Evolutionary conservation across 2,329 filamentous ascomycete species (phyloP).

Genomic region (Ophiostoma sp.): DNA sequence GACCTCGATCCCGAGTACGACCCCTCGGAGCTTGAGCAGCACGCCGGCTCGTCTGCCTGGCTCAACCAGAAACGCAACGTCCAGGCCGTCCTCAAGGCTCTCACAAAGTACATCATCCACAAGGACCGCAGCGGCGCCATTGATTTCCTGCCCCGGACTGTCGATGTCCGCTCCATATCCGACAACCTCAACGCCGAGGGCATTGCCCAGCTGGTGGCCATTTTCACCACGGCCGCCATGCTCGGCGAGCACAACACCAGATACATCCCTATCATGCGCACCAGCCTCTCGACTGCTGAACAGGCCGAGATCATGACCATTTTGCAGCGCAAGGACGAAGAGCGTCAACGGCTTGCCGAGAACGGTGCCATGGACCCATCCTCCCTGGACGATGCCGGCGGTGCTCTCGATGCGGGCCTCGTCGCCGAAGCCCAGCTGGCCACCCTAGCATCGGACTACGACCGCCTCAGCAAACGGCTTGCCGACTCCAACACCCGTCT

Average conservation of each 20-base stretch:
- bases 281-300: constrained; percentile 35
- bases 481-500: constrained; percentile 56
- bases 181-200: constrained; percentile 28
- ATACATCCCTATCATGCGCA: constrained; percentile 34
- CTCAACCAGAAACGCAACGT: constrained; percentile 78
- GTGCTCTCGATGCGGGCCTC: constrained; percentile 49
- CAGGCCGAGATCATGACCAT: constrained; percentile 46
- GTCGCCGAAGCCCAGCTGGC: constrained; percentile 53
- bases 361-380: constrained; percentile 24
- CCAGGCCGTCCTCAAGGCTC: constrained; percentile 78
- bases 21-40: constrained; percentile 48
- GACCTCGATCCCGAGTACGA: constrained; percentile 55
- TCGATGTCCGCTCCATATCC: constrained; percentile 28
- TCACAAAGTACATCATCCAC: constrained; percentile 65
- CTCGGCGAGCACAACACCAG: constrained; percentile 32
- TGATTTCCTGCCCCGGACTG: constrained; percentile 28
- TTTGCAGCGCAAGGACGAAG: constrained; percentile 43
- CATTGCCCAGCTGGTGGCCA: constrained; percentile 26
- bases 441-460: constrained; percentile 46
- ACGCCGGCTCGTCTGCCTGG: constrained; percentile 40
- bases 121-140: constrained; percentile 28
- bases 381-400: constrained; percentile 36
- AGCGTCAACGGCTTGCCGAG: constrained; percentile 35
- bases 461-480: constrained; percentile 51
- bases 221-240: constrained; percentile 40